Conservation (phyloP, 1,284 basidiomycete genomes). For the Pyrrhoderma lamaoense region DNA sequence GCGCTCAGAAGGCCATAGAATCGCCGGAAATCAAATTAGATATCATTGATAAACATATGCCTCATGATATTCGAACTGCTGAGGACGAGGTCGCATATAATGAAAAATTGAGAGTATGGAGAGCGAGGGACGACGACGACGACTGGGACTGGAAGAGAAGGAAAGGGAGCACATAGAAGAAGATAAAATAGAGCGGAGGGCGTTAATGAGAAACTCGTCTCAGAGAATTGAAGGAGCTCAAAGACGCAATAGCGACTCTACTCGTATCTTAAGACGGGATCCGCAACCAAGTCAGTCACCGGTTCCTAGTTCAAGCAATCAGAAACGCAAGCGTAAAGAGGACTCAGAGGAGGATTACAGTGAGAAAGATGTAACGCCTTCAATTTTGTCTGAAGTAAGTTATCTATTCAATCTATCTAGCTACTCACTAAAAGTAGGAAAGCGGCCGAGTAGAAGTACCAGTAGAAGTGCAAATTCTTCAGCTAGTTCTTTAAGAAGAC, state of each 20-base stretch:
- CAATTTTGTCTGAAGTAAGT: too few relatives aligned
- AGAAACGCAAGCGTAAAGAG: too few relatives aligned
- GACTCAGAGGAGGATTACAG: too few relatives aligned
- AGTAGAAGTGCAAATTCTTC: background rate
- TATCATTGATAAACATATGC: background rate
- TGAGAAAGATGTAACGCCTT: too few relatives aligned
- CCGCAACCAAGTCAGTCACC: too few relatives aligned
- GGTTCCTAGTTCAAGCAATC: too few relatives aligned
- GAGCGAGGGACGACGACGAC: background rate
- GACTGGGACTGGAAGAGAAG: conserved; percentile 1
- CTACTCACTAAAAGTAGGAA: too few relatives aligned
- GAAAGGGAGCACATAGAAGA: background rate
- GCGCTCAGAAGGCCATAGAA: background rate
- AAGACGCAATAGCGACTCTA: too few relatives aligned
- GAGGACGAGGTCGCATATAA: conserved; percentile 10
- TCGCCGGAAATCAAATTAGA: conserved; percentile 3
- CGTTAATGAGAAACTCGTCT: background rate
- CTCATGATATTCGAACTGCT: conserved; percentile 12
- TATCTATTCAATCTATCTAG: too few relatives aligned
- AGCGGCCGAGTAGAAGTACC: background rate
- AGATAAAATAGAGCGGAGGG: background rate
- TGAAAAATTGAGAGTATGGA: conserved; percentile 4
- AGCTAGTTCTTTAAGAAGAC: background rate
- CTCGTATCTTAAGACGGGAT: too few relatives aligned
- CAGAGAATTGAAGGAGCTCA: background rate